Conservation (phyloP, 345 rosid genomes). For the Rhodamnia rubescens region DNA sequence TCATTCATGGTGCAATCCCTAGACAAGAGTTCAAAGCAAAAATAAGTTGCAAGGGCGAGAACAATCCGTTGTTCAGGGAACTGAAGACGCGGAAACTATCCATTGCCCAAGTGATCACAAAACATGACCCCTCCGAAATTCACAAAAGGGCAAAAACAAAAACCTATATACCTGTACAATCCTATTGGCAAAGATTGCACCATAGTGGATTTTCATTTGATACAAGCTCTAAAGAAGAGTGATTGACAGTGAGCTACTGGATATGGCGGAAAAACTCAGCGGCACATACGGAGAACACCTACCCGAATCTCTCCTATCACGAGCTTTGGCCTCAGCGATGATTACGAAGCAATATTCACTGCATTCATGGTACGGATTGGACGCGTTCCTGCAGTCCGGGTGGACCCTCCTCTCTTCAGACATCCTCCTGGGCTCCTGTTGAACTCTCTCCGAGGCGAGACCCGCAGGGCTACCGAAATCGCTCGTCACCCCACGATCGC, state of each 20-base stretch:
- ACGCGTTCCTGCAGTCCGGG: constrained; percentile 35
- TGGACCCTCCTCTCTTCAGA: constrained; percentile 25
- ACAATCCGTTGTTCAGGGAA: not conserved
- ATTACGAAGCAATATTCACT: constrained; percentile 66
- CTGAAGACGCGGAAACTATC: not conserved
- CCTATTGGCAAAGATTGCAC: not conserved
- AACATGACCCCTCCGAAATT: not conserved
- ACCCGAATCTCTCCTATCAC: constrained; percentile 33
- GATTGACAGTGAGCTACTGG: not conserved
- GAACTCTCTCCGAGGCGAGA: not conserved
- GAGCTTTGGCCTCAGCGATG: constrained; percentile 57
- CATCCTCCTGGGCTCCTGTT: not conserved
- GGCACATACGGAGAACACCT: not conserved
- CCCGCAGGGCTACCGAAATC: not conserved
- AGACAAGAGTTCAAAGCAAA: not conserved
- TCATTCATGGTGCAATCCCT: not conserved
- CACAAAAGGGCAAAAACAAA: not conserved
- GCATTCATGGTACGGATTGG: constrained; percentile 42
- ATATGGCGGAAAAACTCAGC: not conserved
- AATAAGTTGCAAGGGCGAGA: not conserved
- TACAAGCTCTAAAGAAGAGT: not conserved
- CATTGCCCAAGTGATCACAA: not conserved
- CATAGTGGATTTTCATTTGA: not conserved
- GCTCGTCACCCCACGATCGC: not conserved
- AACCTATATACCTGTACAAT: not conserved